Evolutionary conservation across 1,139 yeast genomes (phyloP), one percentile per base, ranked within the genome.

Genomic region (Suhomyces bribrorum): DNA sequence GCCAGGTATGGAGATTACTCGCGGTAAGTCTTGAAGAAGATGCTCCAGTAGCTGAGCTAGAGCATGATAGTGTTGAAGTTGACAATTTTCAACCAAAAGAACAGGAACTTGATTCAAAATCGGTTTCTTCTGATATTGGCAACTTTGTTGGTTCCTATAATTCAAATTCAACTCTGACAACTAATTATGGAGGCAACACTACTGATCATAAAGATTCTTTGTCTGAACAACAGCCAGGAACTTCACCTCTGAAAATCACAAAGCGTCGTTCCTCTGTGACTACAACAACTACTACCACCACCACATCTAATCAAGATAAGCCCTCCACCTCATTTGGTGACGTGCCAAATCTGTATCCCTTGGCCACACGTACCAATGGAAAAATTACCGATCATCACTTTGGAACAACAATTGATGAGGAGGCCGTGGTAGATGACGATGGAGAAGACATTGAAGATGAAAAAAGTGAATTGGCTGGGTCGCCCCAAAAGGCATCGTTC

Each of bases 1-100:
- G 84, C 36, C 89, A 83, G 54, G 72, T 81, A 0, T 86, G 95
- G 95, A 64, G 73, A 41, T 70, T 83, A n/a, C 61, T 86, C 3
- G 77, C 78, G 2, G 77, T 75, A 13, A 70, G 83, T 11, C 59
- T 84, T 2, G 65, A 67, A 11, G 77, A 79, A 53, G 79, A 77
- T n/a, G 16, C 25, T 5, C 22, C 38, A 9, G 22, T n/a, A 12
- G 14, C 15, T 17, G 28, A n/a, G 9, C 36, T 29, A 7, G 26
- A 11, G 7, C 29, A 29, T 5, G 17, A 5, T 39, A 9, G 42
- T 44, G 18, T 29, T 9, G 32, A 33, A 4, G 28, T 14, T 4
- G 22, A 27, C 6, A 20, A 9, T 13, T 26, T 23, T 22, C 22
- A 20, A 17, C 5, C 17, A 7, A 30, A 33, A 13, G 36, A 26